Evolutionary conservation across 2,329 filamentous ascomycete genomes (phyloP), one percentile per base, ranked within the genome.

Genomic region (Aspergillus versicolor): DNA sequence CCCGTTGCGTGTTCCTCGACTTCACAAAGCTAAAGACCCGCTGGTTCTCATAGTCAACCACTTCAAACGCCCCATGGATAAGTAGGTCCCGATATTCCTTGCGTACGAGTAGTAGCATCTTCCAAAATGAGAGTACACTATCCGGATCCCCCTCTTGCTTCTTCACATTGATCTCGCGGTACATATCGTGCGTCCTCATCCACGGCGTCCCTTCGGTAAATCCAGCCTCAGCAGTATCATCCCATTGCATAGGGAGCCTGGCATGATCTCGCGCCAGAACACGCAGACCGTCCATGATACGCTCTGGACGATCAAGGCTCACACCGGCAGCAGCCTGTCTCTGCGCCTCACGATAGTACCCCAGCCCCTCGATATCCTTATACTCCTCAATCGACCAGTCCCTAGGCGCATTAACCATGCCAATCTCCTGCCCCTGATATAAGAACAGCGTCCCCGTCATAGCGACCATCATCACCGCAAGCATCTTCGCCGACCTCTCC

Each of bases 201-300:
- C 85, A 87, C 0, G 84, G 83, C 42, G 73, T 73, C 0, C 75
- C 64, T 52, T 75, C 73, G 3, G 84, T 87, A 72, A 90, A 90
- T 0, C 88, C 88, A 2, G 83, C 85, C 60, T 86, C 79, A 12
- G 48, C 37, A 0, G 76, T 22, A 1, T 76, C 73, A 2, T 70
- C 77, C 88, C 88, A 91, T 62, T 88, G 85, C 75, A 91, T 84
- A 0, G 88, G 88, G 6, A 84, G 81, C 15, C 88, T 79, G 13
- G 86, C 81, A 67, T 90, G 84, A 67, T 90, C 63, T 6, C 63
- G 61, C 2, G 84, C 85, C 42, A 88, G 80, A 54, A 80, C 76
- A 59, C 84, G 82, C 52, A 89, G 75, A 42, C 60, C 62, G 12
- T 62, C 52, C 63, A 65, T 65, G 30, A 64, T 22, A 11, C 41